Evolutionary conservation across 805 yeast genomes (phyloP).

Genomic region (Kodamaea laetipori): DNA sequence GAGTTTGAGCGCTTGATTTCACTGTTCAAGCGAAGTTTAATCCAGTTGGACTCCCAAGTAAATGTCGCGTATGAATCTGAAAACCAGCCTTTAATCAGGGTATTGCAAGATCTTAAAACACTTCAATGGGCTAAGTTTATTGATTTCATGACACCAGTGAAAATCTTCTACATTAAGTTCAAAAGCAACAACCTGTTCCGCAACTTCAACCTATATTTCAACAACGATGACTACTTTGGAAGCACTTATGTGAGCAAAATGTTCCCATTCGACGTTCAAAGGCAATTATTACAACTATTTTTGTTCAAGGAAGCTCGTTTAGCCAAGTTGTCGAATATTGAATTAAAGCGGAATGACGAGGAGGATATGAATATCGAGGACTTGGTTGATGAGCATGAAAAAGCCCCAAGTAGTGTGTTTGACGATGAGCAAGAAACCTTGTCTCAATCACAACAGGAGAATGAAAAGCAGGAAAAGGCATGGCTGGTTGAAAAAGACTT

Average conservation of each 20-base stretch:
- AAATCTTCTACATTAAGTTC: slow-evolving; percentile 36
- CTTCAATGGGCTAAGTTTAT: slow-evolving; percentile 27
- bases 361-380: slow-evolving; percentile 51
- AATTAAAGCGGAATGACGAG: slow-evolving; percentile 52
- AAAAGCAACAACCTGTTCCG: slow-evolving; percentile 20
- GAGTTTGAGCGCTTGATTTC: slow-evolving; percentile 21
- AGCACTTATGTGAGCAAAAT: slow-evolving; percentile 20
- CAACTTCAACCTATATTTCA: slow-evolving; percentile 38
- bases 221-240: slow-evolving; percentile 20
- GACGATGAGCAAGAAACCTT: slow-evolving; percentile 6
- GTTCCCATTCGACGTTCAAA: slow-evolving; percentile 32
- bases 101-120: slow-evolving; percentile 27
- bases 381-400: slow-evolving; percentile 13
- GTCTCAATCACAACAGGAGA: neutral
- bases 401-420: slow-evolving; percentile 10
- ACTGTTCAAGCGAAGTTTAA: slow-evolving; percentile 7
- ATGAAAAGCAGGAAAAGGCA: slow-evolving; percentile 3
- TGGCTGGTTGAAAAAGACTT: slow-evolving; percentile 46
- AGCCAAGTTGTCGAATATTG: slow-evolving; percentile 37
- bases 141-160: slow-evolving; percentile 37
- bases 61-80: slow-evolving; percentile 8
- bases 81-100: slow-evolving; percentile 18
- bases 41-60: slow-evolving; percentile 9
- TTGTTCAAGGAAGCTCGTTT: slow-evolving; percentile 50
- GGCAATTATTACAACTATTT: slow-evolving; percentile 43